Percentiles rank a stretch among this genome's conserved stretches.
phyloP scores from a whole-genome alignment of 2,329 filamentous ascomycete species.

The Knufia petricola region DNA sequence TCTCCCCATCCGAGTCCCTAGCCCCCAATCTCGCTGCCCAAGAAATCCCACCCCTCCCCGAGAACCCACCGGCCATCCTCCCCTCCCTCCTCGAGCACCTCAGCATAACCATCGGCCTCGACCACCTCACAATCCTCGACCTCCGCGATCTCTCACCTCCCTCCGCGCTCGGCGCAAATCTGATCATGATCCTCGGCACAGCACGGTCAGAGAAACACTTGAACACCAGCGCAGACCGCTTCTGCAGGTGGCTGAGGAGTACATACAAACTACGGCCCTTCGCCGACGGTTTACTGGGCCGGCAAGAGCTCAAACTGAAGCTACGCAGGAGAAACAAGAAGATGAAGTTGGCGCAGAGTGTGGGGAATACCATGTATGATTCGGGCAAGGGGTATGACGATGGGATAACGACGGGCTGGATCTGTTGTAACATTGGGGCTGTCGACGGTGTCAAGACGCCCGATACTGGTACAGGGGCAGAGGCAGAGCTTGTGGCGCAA shows the following conservation, averaged over 20 bases:
- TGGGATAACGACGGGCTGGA: slow-evolving; percentile 86
- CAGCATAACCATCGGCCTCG: slow-evolving; percentile 75
- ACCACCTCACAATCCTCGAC: slow-evolving; percentile 71
- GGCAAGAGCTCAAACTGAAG: slow-evolving; percentile 85
- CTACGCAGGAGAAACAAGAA: slow-evolving; percentile 69
- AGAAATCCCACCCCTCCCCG: slow-evolving; percentile 54
- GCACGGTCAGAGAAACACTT: slow-evolving; percentile 88
- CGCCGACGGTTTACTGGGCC: slow-evolving; percentile 79
- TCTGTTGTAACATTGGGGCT: slow-evolving; percentile 80
- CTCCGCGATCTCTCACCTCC: slow-evolving; percentile 76
- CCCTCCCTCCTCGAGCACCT: slow-evolving; percentile 64
- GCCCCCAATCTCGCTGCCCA: slow-evolving; percentile 43
- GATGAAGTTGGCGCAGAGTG: slow-evolving; percentile 67
- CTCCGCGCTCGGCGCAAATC: slow-evolving; percentile 73
- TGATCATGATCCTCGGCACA: slow-evolving; percentile 88
- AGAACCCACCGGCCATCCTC: slow-evolving; percentile 61
- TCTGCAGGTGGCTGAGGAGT: slow-evolving; percentile 74
- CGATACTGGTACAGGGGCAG: neutral
- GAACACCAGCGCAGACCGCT: slow-evolving; percentile 79
- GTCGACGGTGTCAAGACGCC: slow-evolving; percentile 30
- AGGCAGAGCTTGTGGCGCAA: neutral
- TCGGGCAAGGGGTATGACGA: slow-evolving; percentile 58
- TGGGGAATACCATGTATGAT: slow-evolving; percentile 44
- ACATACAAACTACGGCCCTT: slow-evolving; percentile 62
- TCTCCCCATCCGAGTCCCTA: slow-evolving; percentile 24